Evolutionary conservation across 2,329 filamentous ascomycete genomes (phyloP), one percentile per base, ranked within the genome.

Genomic region (Cryoendolithus antarcticus): DNA sequence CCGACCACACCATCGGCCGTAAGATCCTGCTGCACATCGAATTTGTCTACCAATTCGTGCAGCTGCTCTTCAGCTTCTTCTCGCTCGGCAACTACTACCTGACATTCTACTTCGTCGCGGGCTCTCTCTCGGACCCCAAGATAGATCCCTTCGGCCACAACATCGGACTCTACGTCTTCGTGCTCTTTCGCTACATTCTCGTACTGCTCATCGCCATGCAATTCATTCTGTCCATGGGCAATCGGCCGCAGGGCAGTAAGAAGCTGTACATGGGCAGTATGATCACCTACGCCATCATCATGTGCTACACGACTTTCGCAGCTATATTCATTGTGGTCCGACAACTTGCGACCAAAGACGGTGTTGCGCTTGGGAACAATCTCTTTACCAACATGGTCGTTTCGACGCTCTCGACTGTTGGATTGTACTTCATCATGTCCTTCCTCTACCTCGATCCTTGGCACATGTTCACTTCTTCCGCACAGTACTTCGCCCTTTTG

Each of bases 11-110:
- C 1, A 55, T 96, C 13, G 72, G 78, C 30, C 82, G 91, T 50
- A 98, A 98, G 63, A 72, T 93, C 15, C 72, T 98, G 28, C 75
- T 98, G 38, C 88, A 95, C 61, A 77, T 96, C 51, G 91, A 98
- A 60, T 95, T 95, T 57, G 62, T 94, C 50, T 98, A 98, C 62
- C 91, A 98, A 60, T 81, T 93, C 58, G 72, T 96, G 50, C 83
- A 86, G 56, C 75, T 98, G 9, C 62, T 93, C 44, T 98, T 98
- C 67, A 98, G 91, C 34, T 98, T 86, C 68, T 96, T 98, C 68
- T 94, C 89, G 8, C 77, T 98, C 50, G 67, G 89, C 61, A 98
- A 98, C 69, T 98, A 96, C 70, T 98, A 96, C 62, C 78, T 98
- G 38, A 93, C 88, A 42, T 98, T 98, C 66, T 98, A 88, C 72